Conservation (phyloP, 2,329 filamentous ascomycete species). For the Colletotrichum orchidophilum region DNA sequence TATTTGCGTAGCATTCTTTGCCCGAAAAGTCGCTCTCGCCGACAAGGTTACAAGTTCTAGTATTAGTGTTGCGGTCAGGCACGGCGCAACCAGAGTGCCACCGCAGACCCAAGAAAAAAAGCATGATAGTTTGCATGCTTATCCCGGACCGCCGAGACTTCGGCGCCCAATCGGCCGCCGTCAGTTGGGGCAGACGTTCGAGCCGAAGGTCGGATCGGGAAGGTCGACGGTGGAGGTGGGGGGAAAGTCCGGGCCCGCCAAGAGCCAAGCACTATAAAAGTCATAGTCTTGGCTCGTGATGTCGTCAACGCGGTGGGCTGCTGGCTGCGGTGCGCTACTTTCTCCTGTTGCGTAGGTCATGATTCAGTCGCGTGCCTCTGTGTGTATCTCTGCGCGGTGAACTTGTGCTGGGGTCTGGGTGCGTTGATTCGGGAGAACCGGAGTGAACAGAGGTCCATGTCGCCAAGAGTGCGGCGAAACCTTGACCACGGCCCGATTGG, state of each 20-base stretch:
- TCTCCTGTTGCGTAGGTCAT: not conserved
- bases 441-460: not conserved
- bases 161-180: conserved; percentile 17
- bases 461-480: not conserved
- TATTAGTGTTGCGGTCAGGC: not conserved
- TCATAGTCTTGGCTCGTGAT: conserved; percentile 10
- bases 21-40: too few relatives aligned
- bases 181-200: not conserved
- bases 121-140: conserved; percentile 15
- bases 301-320: not conserved
- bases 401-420: not conserved
- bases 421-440: not conserved
- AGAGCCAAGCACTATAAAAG: conserved; percentile 27
- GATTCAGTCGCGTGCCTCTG: not conserved
- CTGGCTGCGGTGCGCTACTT: not conserved
- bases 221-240: conserved; percentile 23
- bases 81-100: not conserved
- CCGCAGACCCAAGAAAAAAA: not conserved
- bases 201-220: conserved; percentile 28
- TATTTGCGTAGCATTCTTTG: not conserved
- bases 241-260: conserved; percentile 29
- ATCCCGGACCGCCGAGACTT: conserved; percentile 25
- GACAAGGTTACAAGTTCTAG: too few relatives aligned
- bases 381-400: not conserved
- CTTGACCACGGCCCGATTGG: not conserved